Evolutionary conservation across 768 basidiomycete genomes (phyloP).

Genomic region (Pholiota conissans): DNA sequence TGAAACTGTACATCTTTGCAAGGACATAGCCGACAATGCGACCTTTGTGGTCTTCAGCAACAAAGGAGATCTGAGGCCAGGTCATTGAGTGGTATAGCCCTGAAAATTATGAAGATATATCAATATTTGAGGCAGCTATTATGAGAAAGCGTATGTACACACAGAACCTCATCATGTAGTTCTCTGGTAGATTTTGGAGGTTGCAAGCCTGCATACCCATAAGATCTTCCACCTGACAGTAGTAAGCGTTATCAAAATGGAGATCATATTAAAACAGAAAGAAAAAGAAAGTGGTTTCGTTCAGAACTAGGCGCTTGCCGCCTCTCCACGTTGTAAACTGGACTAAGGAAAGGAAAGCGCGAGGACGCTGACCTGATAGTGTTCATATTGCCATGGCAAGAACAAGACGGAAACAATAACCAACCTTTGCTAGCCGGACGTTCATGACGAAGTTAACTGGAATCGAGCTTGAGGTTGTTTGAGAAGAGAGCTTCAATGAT

Average conservation of each 20-base stretch:
- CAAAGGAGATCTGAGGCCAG: constrained; percentile 93
- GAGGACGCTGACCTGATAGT: constrained; percentile 16
- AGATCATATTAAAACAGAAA: too few relatives aligned
- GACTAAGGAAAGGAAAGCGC: background rate
- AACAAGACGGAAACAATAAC: constrained; percentile 14
- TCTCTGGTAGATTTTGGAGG: constrained; percentile 90
- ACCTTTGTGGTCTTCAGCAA: constrained; percentile 88
- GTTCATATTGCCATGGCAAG: constrained; percentile 14
- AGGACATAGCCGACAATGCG: constrained; percentile 93
- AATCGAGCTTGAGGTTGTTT: background rate
- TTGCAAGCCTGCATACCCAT: constrained; percentile 94
- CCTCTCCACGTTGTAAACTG: background rate
- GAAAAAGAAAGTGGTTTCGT: too few relatives aligned
- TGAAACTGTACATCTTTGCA: constrained; percentile 78
- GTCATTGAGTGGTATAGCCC: constrained; percentile 90
- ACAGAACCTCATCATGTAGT: constrained; percentile 85
- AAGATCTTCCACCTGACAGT: constrained; percentile 76
- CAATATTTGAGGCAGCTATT: background rate
- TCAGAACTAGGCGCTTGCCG: too few relatives aligned
- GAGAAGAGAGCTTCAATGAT: background rate
- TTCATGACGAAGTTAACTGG: constrained; percentile 37
- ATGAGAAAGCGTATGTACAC: constrained; percentile 19
- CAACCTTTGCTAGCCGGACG: constrained; percentile 48
- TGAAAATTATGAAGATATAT: constrained; percentile 25
- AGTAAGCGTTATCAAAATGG: constrained; percentile 1